Evolutionary conservation across 1,139 yeast species (phyloP), one percentile per base, ranked within the genome.

Genomic region (Saccharomyces hybrid): DNA sequence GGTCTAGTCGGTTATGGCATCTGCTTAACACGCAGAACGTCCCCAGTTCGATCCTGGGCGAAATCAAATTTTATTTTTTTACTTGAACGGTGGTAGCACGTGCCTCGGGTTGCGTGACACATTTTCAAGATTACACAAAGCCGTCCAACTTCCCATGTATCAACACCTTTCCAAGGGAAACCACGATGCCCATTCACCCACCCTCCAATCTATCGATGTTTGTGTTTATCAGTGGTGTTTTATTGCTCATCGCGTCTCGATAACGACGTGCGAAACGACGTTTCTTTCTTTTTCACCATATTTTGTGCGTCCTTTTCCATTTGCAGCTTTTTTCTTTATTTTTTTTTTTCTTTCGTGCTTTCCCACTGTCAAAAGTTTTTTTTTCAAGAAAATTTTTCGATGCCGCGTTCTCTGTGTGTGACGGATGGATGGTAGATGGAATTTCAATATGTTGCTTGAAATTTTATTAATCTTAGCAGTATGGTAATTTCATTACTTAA

Each of bases 11-110:
- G 96, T 88, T 81, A 88, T 88, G 96, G 95, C 96, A 86, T 86
- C 91, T 88, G 96, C 96, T 87, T 88, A 88, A 88, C 96, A 88
- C 96, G 96, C 96, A 86, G 91, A 86, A 88, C 91, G 96, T 89
- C 96, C 96, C 96, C 96, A 88, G 96, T 89, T 89, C 96, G 96
- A 89, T 86, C 96, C 96, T 88, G 96, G 96, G 96, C 89, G 86
- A 82, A 87, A 86, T 87, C 96, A 89, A 67, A 67, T 58, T 34
- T 38, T 19, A 1, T 55, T 64, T 29, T 29, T 29, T 7, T 11
- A 11, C 32, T 29, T 29, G 6, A 29, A 11, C 6, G 6, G 32
- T 29, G 9, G 32, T 29, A 5, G 34, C 34, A 31, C 34, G 34
- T 31, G 34, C 3, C 34, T 31, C 34, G 34, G 34, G 34, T 31